These are phyloP conservation scores for Vitis rupestris DNA, from an alignment of 164 flowering plant genomes.

Conservation along the genomic window DNA sequence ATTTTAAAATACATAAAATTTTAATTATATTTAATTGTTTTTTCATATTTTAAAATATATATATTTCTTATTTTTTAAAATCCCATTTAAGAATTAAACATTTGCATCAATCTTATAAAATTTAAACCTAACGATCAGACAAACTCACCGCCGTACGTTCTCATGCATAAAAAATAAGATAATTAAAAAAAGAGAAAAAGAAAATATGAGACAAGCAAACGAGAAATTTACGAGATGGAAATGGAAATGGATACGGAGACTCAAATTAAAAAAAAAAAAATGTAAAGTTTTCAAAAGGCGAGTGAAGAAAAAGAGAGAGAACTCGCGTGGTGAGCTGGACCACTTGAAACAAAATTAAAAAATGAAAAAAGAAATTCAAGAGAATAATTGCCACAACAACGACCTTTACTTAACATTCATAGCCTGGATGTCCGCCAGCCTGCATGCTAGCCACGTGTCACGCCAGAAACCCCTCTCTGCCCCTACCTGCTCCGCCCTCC, in stretches of 20 bases:
- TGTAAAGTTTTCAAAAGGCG: neutral
- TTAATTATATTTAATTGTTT: too few species aligned
- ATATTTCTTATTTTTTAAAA: too few species aligned
- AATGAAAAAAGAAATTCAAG: neutral
- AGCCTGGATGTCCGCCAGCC: slow-evolving; percentile 12
- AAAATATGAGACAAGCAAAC: neutral
- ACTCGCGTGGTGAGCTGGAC: slow-evolving; percentile 23
- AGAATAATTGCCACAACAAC: slow-evolving; percentile 10
- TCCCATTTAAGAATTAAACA: too few species aligned
- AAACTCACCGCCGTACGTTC: neutral
- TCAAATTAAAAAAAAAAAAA: neutral
- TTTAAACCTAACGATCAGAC: neutral
- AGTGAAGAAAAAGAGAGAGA: neutral
- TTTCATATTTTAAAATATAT: too few species aligned
- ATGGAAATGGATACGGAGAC: neutral
- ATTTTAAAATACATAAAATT: too few species aligned
- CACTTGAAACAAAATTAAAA: slow-evolving; percentile 3
- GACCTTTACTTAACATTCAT: neutral
- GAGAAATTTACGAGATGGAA: neutral
- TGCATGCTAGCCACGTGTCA: slow-evolving; percentile 5
- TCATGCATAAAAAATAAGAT: neutral
- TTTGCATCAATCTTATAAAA: too few species aligned
- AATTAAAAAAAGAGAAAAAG: too few species aligned
- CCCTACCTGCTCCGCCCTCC: too few species aligned
- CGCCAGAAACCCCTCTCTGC: too few species aligned